Evolutionary conservation across 164 flowering plant genomes (phyloP).

Genomic region (Magnolia changhungtana): DNA sequence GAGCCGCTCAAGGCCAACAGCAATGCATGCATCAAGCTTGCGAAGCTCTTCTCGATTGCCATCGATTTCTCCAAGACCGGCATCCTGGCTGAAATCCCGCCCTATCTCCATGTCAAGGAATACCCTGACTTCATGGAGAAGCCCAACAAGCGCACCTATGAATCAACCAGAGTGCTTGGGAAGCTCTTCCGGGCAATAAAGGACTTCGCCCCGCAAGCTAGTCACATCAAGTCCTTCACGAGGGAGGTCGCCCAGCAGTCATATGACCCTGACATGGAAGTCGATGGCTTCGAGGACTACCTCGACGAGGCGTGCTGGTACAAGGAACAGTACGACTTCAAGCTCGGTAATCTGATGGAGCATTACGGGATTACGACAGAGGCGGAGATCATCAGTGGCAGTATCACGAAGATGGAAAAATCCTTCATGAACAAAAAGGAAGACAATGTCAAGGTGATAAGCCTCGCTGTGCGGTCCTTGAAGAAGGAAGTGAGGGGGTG

Average conservation of each 20-base stretch:
- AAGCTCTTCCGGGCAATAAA: constrained; percentile 59
- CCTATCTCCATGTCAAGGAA: constrained; percentile 42
- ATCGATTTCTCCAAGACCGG: constrained; percentile 92
- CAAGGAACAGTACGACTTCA: constrained; percentile 61
- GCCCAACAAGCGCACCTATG: constrained; percentile 61
- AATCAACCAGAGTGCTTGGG: constrained; percentile 35
- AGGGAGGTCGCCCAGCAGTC: constrained; percentile 42
- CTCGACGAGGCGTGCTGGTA: constrained; percentile 55
- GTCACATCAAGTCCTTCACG: constrained; percentile 43
- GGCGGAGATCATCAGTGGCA: constrained; percentile 70
- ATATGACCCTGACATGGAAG: constrained; percentile 76
- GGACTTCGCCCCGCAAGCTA: constrained; percentile 28
- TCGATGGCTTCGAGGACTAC: constrained; percentile 61
- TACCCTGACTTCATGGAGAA: constrained; percentile 95
- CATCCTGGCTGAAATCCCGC: constrained; percentile 64
- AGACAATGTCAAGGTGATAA: constrained; percentile 45
- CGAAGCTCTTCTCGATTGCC: constrained; percentile 62
- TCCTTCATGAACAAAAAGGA: constrained; percentile 48
- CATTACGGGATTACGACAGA: constrained; percentile 74
- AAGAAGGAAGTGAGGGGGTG: constrained; percentile 68
- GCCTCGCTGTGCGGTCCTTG: constrained; percentile 54
- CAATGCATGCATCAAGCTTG: constrained; percentile 50
- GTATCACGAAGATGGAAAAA: constrained; percentile 52
- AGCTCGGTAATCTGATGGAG: constrained; percentile 70
- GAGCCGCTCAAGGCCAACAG: constrained; percentile 48